Conservation (phyloP, 2,329 filamentous ascomycete genomes). For the Neopestalotiopsis rosae region DNA sequence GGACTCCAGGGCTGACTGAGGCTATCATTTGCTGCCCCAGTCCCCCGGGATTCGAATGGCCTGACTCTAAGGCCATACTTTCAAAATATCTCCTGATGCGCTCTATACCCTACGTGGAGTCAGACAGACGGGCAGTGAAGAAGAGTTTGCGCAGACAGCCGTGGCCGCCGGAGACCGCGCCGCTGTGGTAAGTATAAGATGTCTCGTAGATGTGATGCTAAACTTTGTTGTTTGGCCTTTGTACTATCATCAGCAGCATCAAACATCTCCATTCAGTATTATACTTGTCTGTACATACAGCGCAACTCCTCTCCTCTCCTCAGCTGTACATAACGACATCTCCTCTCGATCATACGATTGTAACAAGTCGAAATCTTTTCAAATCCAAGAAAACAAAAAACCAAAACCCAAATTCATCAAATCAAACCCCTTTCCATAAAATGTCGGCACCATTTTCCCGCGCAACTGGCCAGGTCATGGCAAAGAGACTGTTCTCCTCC, state of each 20-base stretch:
- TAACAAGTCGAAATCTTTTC: background rate
- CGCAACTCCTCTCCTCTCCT: constrained; percentile 3
- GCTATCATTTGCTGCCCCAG: background rate
- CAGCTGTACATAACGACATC: constrained; percentile 11
- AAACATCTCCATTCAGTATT: constrained; percentile 14
- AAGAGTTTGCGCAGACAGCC: background rate
- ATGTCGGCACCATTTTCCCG: constrained; percentile 18
- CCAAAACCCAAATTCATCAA: background rate
- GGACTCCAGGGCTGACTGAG: background rate
- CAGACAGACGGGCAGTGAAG: background rate
- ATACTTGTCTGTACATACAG: constrained; percentile 11
- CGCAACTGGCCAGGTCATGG: constrained; percentile 12
- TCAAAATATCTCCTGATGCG: constrained; percentile 12
- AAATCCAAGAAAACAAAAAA: background rate
- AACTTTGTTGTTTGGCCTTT: constrained; percentile 11
- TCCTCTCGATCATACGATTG: constrained; percentile 6
- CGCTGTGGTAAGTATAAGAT: constrained; percentile 15
- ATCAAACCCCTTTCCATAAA: background rate
- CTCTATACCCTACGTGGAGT: background rate
- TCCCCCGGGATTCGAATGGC: constrained; percentile 1
- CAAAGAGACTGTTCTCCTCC: constrained; percentile 16
- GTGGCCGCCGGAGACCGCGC: constrained; percentile 13
- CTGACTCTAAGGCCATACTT: constrained; percentile 13
- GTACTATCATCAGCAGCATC: constrained; percentile 13
- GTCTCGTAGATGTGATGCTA: background rate